phyloP scores from a whole-genome alignment of 495 filamentous ascomycete species.

The Poronia punctata region DNA sequence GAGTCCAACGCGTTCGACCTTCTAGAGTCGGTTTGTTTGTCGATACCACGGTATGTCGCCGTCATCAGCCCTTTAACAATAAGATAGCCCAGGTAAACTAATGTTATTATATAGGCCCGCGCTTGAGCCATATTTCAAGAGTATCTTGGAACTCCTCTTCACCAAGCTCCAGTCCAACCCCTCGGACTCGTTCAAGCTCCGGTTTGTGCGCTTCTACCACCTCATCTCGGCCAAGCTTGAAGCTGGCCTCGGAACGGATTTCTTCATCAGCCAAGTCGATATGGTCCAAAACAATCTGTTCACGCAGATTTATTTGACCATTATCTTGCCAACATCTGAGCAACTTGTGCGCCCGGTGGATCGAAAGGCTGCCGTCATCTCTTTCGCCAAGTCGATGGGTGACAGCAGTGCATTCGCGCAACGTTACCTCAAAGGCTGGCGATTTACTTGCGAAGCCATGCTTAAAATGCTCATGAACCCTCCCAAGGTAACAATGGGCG shows the following conservation, averaged over 20 bases:
- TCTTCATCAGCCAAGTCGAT: conserved; percentile 74
- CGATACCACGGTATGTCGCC: conserved; percentile 58
- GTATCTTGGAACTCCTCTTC: conserved; percentile 75
- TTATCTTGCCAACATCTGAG: conserved; percentile 83
- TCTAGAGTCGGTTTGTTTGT: conserved; percentile 67
- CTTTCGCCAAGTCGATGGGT: conserved; percentile 80
- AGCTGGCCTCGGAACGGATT: conserved; percentile 77
- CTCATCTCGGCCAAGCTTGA: conserved; percentile 72
- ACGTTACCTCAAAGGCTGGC: conserved; percentile 79
- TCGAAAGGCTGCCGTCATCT: conserved; percentile 88
- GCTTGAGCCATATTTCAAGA: conserved; percentile 68
- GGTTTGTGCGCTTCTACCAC: conserved; percentile 88
- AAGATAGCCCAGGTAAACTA: conserved; percentile 15
- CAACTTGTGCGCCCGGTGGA: conserved; percentile 80
- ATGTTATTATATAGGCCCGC: conserved; percentile 39
- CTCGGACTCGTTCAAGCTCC: conserved; percentile 71
- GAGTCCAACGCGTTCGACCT: conserved; percentile 84
- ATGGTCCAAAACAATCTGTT: conserved; percentile 75
- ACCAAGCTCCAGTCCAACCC: conserved; percentile 67
- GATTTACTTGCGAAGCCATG: conserved; percentile 73
- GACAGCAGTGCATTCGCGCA: conserved; percentile 73
- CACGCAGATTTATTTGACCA: conserved; percentile 69
- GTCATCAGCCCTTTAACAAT: neutral
- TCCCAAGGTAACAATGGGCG: conserved; percentile 55
- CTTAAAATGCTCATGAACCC: conserved; percentile 84